A percentile compares a stretch with the other conserved stretches of the same genome.
phyloP scores from a whole-genome alignment of 176 grass and related monocot genomes.

The Otatea glauca region DNA sequence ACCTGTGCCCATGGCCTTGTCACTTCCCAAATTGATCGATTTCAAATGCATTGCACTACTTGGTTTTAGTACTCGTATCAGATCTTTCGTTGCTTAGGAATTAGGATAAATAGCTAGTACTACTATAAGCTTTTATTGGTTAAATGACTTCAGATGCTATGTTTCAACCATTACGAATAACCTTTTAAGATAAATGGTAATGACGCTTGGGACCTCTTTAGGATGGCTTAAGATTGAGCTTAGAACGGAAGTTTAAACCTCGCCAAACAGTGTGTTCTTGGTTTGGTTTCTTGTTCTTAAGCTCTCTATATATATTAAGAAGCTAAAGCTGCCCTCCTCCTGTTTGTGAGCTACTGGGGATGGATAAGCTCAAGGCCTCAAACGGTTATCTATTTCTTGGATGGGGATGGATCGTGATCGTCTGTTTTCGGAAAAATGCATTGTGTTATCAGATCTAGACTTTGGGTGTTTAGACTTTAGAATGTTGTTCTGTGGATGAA shows the following conservation, averaged over 20 bases:
- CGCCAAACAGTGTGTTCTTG: background rate
- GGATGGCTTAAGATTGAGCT: background rate
- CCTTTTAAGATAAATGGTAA: background rate
- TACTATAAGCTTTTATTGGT: no score
- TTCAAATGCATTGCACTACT: no score
- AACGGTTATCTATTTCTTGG: background rate
- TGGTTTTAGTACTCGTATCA: no score
- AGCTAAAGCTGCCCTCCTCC: background rate
- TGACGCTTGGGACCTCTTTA: background rate
- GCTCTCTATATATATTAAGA: background rate
- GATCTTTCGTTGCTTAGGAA: no score
- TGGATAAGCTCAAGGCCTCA: background rate
- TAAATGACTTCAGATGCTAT: no score
- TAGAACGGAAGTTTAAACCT: background rate
- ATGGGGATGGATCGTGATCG: background rate
- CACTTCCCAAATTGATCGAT: no score
- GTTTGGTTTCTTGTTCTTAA: background rate
- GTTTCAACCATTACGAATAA: no score
- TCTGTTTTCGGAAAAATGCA: background rate
- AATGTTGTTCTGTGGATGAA: slow-evolving; percentile 20
- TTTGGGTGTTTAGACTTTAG: background rate
- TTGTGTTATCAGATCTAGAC: background rate
- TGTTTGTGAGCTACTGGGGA: background rate
- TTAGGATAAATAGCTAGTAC: no score
- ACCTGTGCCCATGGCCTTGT: background rate